Evolutionary conservation across 78 protist species (phyloP).

Genomic region (Dictyostelium brefeldianum): DNA sequence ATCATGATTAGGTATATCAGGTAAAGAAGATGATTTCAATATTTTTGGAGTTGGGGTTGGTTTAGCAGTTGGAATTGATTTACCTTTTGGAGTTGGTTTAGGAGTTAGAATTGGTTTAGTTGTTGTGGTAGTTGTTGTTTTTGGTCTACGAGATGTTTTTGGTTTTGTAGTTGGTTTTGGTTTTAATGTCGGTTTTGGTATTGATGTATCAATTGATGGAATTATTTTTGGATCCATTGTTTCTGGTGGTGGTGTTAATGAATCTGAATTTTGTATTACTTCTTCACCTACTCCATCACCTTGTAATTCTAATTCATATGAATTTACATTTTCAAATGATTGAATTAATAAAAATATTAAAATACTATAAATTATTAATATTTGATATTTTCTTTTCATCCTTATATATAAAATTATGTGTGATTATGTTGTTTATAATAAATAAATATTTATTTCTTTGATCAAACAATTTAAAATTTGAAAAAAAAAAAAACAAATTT

Average conservation of each 20-base stretch:
- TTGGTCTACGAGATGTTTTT: not conserved
- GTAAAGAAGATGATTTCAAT: not conserved
- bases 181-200: constrained; percentile 1
- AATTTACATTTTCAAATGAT: not conserved
- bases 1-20: not conserved
- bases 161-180: not conserved
- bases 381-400: not conserved
- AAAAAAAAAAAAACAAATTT: not conserved
- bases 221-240: constrained; percentile 11
- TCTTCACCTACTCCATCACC: constrained; percentile 1
- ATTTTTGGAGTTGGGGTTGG: not conserved
- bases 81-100: not conserved
- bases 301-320: not conserved
- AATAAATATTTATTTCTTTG: not conserved
- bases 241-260: constrained; percentile 12
- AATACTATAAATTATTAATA: not conserved
- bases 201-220: not conserved
- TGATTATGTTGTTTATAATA: not conserved
- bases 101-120: not conserved
- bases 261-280: not conserved
- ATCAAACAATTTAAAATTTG: too few relatives aligned
- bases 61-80: not conserved
- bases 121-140: not conserved
- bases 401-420: not conserved
- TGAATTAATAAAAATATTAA: not conserved